Base-by-base conservation (phyloP, 2,329 filamentous ascomycete species). In the Trichothecium sympodiale region DNA sequence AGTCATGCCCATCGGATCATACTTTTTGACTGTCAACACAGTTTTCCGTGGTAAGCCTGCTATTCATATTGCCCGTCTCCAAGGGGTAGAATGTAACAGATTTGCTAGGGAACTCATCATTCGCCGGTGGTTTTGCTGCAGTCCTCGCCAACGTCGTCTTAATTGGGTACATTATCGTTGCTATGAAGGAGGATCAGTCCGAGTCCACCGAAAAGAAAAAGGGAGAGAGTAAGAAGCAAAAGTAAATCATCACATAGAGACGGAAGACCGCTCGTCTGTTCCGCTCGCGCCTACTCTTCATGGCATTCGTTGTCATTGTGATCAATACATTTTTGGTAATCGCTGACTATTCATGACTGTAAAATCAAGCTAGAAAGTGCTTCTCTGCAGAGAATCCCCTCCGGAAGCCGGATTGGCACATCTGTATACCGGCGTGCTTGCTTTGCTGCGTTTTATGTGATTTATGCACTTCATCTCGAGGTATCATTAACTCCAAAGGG, bases 101-200 rank as follows among this genome's bases (percentile, higher is more conserved):
- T 36, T 23, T 9, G 5, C 16, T 33, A 94, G 89, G 87, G 46
- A 94, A 94, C 59, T 74, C 86, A 12, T 94, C 88, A 2, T 89
- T 78, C 48, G 86, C 88, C 4, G 91, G 88, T 12, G 87, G 77
- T 1, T 65, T 83, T 25, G 91, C 91, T 2, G 91, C 91, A 15
- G 62, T 96, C 34, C 77, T 93, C 56, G 91, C 91, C 10, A 98
- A 98, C 49, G 73, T 93, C 2, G 86, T 98, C 4, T 65, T 98
- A 34, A 73, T 96, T 38, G 77, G 72, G n/a, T 98, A 96, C 58
- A 76, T 96, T 30, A 64, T 95, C 38, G 85, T 94, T 15, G 91
- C 91, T 4, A 88, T 94, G 73, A 78, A 72, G 41, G 91, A 98
- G 56, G 91, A 96, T 51, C 63, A 73, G 46, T 61, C 62, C 3